Base-by-base conservation (phyloP, 805 yeast species). In the Millerozyma miso region DNA sequence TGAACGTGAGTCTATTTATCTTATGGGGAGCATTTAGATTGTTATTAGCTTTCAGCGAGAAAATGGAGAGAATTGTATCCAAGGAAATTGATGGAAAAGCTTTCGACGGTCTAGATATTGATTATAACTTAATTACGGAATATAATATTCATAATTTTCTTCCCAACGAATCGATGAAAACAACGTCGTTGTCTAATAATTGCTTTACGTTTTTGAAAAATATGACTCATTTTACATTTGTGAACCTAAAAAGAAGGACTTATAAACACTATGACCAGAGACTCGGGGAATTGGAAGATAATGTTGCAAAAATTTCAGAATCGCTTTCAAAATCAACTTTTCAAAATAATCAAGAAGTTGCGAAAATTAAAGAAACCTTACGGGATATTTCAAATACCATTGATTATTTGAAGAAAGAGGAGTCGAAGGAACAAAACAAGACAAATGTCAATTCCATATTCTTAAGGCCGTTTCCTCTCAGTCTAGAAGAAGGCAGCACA, bases 1-100 rank as follows among this genome's bases (percentile, higher is more conserved):
- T 69, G 36, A 69, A 69, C 43, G 59, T 70, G 38, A 53, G 55
- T 2, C 45, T 70, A 7, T 68, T 66, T 43, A 54, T 59, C n/a
- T 49, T 60, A 14, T 65, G 68, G 66, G 63, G 63, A 4, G 19
- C 56, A 6, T 51, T 64, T 10, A 51, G 67, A 40, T 42, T 62
- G 4, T 33, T 60, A 2, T 46, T 62, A 3, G 31, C 42, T 4
- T 23, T 47, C 8, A 36, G 46, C 1, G 49, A 52, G 29, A 12
- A 19, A 5, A n/a, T 40, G 6, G 44, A 44, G 23, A 33, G 36
- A 16, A 15, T 20, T 6, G 41, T 39, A 1, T 43, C 41, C 7
- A 31, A 39, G 14, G 38, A 37, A 14, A 33, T 37, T 33, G 19
- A 38, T n/a, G 43, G 36, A 4, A 40, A 35, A 38, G 36, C 32